Evolutionary conservation across 1,284 basidiomycete species (phyloP).

Genomic region (Volvariella volvacea): DNA sequence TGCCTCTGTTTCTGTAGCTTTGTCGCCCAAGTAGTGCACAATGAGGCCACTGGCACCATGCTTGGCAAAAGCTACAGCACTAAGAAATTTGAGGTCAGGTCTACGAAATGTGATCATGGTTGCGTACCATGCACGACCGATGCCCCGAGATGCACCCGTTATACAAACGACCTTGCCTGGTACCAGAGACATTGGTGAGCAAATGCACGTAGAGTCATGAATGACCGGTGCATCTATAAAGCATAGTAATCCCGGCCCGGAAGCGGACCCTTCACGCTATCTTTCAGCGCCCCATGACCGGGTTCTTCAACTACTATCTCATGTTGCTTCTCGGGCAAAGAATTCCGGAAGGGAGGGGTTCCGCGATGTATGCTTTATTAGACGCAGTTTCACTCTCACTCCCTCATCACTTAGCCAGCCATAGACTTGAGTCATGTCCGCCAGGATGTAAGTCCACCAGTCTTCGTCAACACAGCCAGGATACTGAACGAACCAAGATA

Average conservation of each 20-base stretch:
- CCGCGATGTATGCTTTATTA: constrained; percentile 1
- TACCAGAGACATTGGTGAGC: constrained; percentile 40
- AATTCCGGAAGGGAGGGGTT: too few species aligned
- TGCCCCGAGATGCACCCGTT: constrained; percentile 77
- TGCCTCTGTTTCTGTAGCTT: constrained; percentile 47
- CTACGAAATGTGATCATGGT: constrained; percentile 1
- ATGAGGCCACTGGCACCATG: constrained; percentile 66
- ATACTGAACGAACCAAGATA: constrained; percentile 29
- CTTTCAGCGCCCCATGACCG: too few species aligned
- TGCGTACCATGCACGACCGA: constrained; percentile 59
- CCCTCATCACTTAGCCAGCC: not conserved
- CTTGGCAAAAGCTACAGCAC: constrained; percentile 53
- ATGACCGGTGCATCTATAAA: too few species aligned
- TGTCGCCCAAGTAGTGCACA: constrained; percentile 66
- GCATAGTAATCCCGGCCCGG: too few species aligned
- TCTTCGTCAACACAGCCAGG: not conserved
- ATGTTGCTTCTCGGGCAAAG: too few species aligned
- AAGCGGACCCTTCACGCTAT: too few species aligned
- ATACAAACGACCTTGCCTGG: constrained; percentile 62
- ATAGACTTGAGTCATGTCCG: constrained; percentile 14
- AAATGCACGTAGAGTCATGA: not conserved
- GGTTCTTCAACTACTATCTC: too few species aligned
- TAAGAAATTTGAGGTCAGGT: constrained; percentile 10
- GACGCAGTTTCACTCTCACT: not conserved
- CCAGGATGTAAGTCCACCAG: constrained; percentile 21